Evolutionary conservation across 2,329 filamentous ascomycete genomes (phyloP).

Genomic region (Plenodomus biglobosus): DNA sequence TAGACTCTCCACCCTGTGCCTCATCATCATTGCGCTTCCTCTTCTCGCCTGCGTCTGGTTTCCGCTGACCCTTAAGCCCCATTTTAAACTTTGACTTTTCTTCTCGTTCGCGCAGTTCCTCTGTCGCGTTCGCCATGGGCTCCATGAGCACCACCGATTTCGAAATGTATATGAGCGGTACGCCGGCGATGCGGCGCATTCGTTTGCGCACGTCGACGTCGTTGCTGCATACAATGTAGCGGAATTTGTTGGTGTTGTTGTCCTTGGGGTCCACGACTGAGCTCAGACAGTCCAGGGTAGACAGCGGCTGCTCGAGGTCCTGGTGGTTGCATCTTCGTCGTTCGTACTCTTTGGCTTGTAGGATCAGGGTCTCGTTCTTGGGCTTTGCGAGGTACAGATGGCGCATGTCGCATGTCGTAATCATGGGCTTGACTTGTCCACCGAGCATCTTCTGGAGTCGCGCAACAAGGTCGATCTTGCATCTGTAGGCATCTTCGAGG

Average conservation of each 20-base stretch:
- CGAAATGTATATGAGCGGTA: conserved; percentile 77
- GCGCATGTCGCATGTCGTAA: conserved; percentile 78
- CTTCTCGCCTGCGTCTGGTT: conserved; percentile 33
- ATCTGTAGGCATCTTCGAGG: conserved; percentile 75
- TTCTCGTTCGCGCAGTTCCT: conserved; percentile 64
- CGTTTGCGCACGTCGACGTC: conserved; percentile 63
- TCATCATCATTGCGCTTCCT: conserved; percentile 53
- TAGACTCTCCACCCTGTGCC: conserved; percentile 37
- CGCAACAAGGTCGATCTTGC: conserved; percentile 82
- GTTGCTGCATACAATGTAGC: conserved; percentile 77
- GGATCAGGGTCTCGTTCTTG: conserved; percentile 63
- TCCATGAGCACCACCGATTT: conserved; percentile 78
- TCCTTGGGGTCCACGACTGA: conserved; percentile 78
- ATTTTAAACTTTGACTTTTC: conserved; percentile 74
- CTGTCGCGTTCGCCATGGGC: conserved; percentile 71
- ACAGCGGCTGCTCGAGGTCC: conserved; percentile 70
- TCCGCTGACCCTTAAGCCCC: conserved; percentile 59
- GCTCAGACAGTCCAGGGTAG: conserved; percentile 68
- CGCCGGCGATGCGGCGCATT: conserved; percentile 68
- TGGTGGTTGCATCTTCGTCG: conserved; percentile 78
- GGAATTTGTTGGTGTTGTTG: conserved; percentile 71
- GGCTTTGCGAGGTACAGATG: conserved; percentile 69
- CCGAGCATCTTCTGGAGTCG: conserved; percentile 81
- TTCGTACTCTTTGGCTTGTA: conserved; percentile 73
- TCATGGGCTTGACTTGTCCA: conserved; percentile 82